phyloP scores from a whole-genome alignment of 2,329 filamentous ascomycete species.

The Diaporthe sp. region DNA sequence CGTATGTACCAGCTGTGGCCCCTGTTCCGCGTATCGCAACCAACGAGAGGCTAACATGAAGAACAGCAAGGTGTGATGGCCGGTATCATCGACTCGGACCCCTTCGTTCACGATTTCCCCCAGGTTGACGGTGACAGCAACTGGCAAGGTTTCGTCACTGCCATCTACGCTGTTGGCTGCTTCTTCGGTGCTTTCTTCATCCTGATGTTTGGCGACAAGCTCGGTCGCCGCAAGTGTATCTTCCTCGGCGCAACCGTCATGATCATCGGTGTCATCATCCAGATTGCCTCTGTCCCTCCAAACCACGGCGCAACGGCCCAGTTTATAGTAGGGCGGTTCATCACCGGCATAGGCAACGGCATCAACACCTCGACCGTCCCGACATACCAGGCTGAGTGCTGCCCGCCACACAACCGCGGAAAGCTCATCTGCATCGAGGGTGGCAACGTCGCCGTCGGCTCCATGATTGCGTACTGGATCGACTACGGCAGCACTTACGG shows the following conservation, averaged over 20 bases:
- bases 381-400: constrained; percentile 56
- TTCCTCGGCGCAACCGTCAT: constrained; percentile 65
- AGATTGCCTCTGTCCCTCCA: constrained; percentile 61
- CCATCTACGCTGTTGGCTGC: constrained; percentile 58
- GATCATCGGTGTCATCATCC: constrained; percentile 68
- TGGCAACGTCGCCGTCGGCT: constrained; percentile 56
- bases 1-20: constrained; percentile 12
- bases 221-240: constrained; percentile 68
- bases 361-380: constrained; percentile 62
- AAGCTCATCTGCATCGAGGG: constrained; percentile 70
- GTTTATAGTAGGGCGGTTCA: constrained; percentile 61
- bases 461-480: constrained; percentile 58
- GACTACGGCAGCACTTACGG: constrained; percentile 54
- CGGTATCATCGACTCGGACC: constrained; percentile 34
- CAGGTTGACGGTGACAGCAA: constrained; percentile 48
- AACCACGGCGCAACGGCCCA: constrained; percentile 60
- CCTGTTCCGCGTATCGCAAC: too few species aligned
- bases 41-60: neutral
- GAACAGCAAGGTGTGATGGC: constrained; percentile 39
- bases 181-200: constrained; percentile 56
- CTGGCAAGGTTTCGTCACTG: constrained; percentile 54
- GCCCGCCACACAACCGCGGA: constrained; percentile 66
- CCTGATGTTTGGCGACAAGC: constrained; percentile 61
- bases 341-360: constrained; percentile 64
- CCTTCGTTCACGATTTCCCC: constrained; percentile 44